Evolutionary conservation across 1,284 basidiomycete genomes (phyloP), one percentile per base, ranked within the genome.

Genomic region (Marasmius tenuissimus): DNA sequence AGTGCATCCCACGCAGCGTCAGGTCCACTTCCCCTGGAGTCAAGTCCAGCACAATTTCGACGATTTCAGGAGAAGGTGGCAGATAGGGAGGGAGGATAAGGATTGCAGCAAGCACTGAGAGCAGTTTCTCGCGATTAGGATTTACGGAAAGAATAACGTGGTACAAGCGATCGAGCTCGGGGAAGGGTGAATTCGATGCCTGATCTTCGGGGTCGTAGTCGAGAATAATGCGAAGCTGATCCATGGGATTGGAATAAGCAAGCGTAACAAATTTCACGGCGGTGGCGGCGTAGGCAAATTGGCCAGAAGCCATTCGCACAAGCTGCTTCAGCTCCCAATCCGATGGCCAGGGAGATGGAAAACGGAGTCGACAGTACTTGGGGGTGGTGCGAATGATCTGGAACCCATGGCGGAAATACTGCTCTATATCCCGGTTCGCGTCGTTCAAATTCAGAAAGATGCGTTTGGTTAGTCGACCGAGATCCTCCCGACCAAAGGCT

Each of bases 281-380:
- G 5, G 68, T 70, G 4, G 67, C 63, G 7, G 69, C 68, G 57
- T 71, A 74, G 53, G 72, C 69, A 39, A 73, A 74, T 61, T 70
- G 70, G 3, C 70, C 69, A 20, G 68, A 67, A 4, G 71, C 61
- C 37, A 65, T 65, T 1, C 51, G 5, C 4, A 70, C 67, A 2
- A 74, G 57, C 0, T 53, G 42, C 0, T 63, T 49, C 20, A 72
- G 53, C 8, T 61, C 65, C 1, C 35, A n/a, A 0, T 57, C 12
- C 0, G 63, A 59, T 8, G 70, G 69, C 71, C 72, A 73, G 18
- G 59, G 48, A 14, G 58, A 12, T 10, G 35, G 16, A 8, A 61
- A 42, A 22, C 22, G 7, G 12, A 57, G 6, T 22, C 35, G 42
- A 1, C 18, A 38, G 52, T 51, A 35, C 18, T 49, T 51, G 14